Base-by-base conservation (phyloP, 2,329 filamentous ascomycete genomes). In the Tolypocladium tundrense region DNA sequence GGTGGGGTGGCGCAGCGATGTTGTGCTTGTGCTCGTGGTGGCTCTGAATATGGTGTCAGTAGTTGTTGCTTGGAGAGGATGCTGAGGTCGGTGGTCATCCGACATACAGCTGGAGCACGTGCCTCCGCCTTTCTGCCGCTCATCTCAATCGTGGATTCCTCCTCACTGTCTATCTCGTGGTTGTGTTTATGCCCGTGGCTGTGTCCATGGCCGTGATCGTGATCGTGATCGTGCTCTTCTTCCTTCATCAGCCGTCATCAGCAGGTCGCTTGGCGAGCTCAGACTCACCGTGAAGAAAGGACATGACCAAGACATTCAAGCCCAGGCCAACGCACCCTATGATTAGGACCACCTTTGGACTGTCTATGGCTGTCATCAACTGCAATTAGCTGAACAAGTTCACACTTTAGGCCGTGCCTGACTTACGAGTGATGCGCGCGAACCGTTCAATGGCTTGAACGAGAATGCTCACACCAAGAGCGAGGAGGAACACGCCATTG, bases 401-500 rank as follows among this genome's bases (percentile, higher is more conserved):
- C 21, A 7, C 5, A 4, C 0, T 40, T 24, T 3, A 50, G 31
- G 13, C 27, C 33, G 19, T n/a, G 4, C 33, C 7, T n/a, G 11
- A 68, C 76, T 60, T 66, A 83, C 81, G 71, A 60, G 82, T 69
- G 4, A 87, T 67, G 4, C 78, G 73, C 24, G 87, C 76, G 65
- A 90, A 90, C 41, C 88, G 77, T 70, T 91, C 87, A 55, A 91
- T 78, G 0, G 88, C 85, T 66, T 91, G 88, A 3, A 91, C 73
- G 40, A 88, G 79, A 54, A 91, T 88, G 68, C 86, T 90, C 41
- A 91, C 70, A 1, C 87, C 87, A 2, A 92, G 74, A 1, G 86
- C 88, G 19, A 91, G 70, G 1, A 92, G 77, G 59, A 92, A 88
- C 1, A 86, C 84, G 16, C 88, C 88, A 65, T 92, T 92, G 78